These are phyloP conservation scores for Coemansia sp. DNA, from an alignment of 192 early-diverging fungal species.

Conservation along the genomic window DNA sequence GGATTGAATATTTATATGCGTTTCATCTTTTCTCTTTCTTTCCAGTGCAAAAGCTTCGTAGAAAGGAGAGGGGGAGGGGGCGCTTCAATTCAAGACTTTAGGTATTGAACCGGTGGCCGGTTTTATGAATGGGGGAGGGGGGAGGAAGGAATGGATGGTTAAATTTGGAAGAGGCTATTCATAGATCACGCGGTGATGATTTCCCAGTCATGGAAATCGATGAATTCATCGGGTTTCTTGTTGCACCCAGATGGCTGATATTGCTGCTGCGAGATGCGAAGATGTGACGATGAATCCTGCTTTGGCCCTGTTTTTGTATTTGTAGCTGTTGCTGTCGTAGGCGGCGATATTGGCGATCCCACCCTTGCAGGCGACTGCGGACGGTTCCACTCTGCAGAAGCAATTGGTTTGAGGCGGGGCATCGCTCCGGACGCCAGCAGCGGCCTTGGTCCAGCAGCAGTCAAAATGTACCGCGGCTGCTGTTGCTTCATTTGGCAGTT, in stretches of 20 bases:
- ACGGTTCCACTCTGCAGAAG: conserved; percentile 5
- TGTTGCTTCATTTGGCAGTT: not conserved
- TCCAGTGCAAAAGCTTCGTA: too few relatives aligned
- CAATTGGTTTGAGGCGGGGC: conserved; percentile 26
- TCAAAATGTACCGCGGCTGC: not conserved
- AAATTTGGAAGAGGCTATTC: not conserved
- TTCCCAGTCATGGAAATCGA: conserved; percentile 5
- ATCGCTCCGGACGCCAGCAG: not conserved
- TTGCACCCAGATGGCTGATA: not conserved
- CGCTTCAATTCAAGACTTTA: too few relatives aligned
- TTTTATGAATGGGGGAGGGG: not conserved
- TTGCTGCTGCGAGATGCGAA: not conserved
- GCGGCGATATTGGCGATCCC: not conserved
- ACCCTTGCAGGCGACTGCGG: not conserved
- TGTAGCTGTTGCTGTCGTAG: conserved; percentile 4
- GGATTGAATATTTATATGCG: not conserved
- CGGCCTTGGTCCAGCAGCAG: not conserved
- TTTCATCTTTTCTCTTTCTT: too few relatives aligned
- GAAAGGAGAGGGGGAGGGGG: too few relatives aligned
- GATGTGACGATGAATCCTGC: not conserved
- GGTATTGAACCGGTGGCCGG: too few relatives aligned
- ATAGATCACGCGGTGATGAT: conserved; percentile 3
- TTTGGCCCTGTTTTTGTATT: not conserved
- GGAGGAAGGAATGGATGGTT: not conserved
- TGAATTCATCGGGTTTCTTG: not conserved